Evolutionary conservation across 495 filamentous ascomycete species (phyloP), one percentile per base, ranked within the genome.

Genomic region (Penicillium waksmanii): DNA sequence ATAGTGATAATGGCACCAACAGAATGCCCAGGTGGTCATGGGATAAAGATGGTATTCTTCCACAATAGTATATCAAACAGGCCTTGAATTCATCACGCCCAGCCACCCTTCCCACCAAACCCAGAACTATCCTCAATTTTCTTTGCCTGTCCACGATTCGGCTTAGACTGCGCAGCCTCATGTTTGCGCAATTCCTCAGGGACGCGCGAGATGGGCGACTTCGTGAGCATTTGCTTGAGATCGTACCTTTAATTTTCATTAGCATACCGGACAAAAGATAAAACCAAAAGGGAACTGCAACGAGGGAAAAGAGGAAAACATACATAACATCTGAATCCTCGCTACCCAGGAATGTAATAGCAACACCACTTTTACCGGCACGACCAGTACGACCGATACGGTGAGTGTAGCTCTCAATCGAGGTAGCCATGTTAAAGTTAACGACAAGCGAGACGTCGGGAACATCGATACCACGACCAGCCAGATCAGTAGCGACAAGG

Each of bases 391-490:
- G 88, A 74, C 95, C 95, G 66, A 99, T 93, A 82, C 95, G 88
- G 83, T 99, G 95, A 12, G 94, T 97, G 71, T 99, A 99, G 65
- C 86, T 89, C 75, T 99, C 95, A 65, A 99, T 99, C 61, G 82
- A 90, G 19, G 77, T 87, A 9, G 96, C 90, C 96, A 99, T 98
- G 80, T 98, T 98, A 82, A 99, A 99, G 80, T 99, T 99, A 65
- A 97, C 81, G 27, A 99, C 95, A 57, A 99, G 80, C 55, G 85
- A 90, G 27, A 99, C 95, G 68, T 98, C 96, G 0, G 88, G 88
- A 1, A 99, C 92, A 79, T 99, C 95, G 69, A 99, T 98, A 93
- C 95, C 95, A 82, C 95, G 85, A 53, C 94, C 95, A 18, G 95
- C 95, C 25, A 99, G 83, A 77, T 99, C 95, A 0, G 95, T 99